Evolutionary conservation across 305 asterid species (phyloP), one percentile per base, ranked within the genome.

Genomic region (Salvia sclarea): DNA sequence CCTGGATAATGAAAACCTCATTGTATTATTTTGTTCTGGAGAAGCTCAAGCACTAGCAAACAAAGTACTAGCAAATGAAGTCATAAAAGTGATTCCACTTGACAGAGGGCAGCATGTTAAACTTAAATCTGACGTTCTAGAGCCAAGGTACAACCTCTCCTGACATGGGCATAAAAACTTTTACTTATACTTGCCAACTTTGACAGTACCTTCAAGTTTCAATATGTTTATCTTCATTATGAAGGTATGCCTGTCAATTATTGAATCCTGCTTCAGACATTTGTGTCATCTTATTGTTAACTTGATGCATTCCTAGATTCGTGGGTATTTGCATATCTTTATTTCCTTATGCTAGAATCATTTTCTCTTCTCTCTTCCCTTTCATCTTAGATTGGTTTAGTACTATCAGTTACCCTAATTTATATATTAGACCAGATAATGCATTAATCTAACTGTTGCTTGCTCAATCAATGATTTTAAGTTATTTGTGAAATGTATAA

Each of bases 101-200:
- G 98, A 91, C 76, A 83, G 97, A 81, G 98, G 98, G 74, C 98
- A 94, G 75, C 98, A 91, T 62, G 98, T 94, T 69, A 88, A 86
- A 76, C 91, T 94, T 57, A 91, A 82, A 78, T 79, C 85, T 71
- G 96, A 93, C 79, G 94, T 93, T 71, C 70, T 72, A 76, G 95
- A 88, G 85, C 97, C 98, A 68, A 93, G 96, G 98, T 91, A 79
- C 47, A 73, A 40, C 63, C 61, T 74, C 47, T 73, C 31, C 31
- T 56, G 62, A 60, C 13, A 45, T 57, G 65, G 44, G 67, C 52
- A 58, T 57, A 37, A 45, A 45, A 48, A 28, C 33, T 58, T 50
- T 52, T 66, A 21, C 16, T 16, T 22, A 24, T 58, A 52, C 18
- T 58, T 44, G 38, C n/a, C 68, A 45, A 25, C 33, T 31, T 63